Evolutionary conservation across 139 green algal genomes (phyloP).

Genomic region (Raphidocelis subcapitata): DNA sequence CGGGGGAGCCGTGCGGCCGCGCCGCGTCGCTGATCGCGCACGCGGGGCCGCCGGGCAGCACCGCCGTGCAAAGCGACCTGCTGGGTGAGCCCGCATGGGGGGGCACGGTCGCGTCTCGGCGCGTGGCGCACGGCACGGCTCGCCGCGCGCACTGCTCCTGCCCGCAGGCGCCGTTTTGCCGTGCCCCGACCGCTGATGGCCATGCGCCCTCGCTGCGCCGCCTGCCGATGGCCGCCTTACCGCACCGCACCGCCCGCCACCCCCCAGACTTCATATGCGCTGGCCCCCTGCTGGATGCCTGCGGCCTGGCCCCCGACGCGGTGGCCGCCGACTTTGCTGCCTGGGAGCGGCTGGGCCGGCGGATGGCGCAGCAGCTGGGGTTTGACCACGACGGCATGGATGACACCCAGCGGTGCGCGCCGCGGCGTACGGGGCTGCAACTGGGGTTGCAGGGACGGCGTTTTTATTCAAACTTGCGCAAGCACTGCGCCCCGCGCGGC

Average conservation of each 20-base stretch:
- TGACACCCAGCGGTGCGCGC: constrained; percentile 24
- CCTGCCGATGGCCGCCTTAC: neutral
- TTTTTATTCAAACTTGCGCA: neutral
- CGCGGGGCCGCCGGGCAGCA: no score
- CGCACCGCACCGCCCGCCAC: neutral
- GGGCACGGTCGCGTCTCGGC: no score
- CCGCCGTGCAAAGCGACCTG: no score
- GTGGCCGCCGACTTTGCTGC: constrained; percentile 37
- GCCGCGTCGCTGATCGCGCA: no score
- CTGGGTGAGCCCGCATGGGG: no score
- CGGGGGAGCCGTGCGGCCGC: no score
- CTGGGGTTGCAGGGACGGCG: neutral
- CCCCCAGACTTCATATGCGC: constrained; percentile 59
- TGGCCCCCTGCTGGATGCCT: constrained; percentile 57
- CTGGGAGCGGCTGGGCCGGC: constrained; percentile 47
- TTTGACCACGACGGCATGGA: constrained; percentile 41
- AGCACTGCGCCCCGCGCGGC: neutral
- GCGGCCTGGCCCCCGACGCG: constrained; percentile 34
- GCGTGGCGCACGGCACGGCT: no score
- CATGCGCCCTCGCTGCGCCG: neutral
- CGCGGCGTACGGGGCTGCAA: neutral
- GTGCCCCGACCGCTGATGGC: no score
- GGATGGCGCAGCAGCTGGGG: constrained; percentile 41
- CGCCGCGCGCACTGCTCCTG: no score
- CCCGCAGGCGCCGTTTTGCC: no score